These are phyloP conservation scores for Gossypium rotundifolium DNA, from an alignment of 345 rosid species.

Conservation along the genomic window DNA sequence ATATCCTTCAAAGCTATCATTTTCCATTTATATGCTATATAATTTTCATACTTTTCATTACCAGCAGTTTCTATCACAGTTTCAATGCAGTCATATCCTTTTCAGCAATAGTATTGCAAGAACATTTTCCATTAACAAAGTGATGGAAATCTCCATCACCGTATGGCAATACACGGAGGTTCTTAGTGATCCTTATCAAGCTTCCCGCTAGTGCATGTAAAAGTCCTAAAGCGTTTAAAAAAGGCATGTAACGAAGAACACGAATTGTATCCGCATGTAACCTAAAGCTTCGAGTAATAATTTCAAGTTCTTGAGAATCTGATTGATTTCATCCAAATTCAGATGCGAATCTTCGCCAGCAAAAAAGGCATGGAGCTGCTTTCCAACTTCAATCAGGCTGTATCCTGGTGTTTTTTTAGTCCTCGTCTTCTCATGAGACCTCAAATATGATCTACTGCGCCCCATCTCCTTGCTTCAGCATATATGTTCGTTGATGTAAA, in stretches of 20 bases:
- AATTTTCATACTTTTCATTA: too few species aligned
- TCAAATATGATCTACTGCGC: conserved; percentile 24
- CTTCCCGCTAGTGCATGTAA: conserved; percentile 28
- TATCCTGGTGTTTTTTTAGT: conserved; percentile 29
- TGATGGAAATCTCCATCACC: conserved; percentile 37
- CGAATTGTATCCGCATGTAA: conserved; percentile 27
- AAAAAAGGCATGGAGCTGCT: conserved; percentile 24
- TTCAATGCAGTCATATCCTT: background rate
- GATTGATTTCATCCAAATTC: conserved; percentile 10
- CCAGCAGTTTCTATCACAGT: too few species aligned
- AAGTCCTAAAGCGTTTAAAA: conserved; percentile 25
- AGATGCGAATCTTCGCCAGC: conserved; percentile 31
- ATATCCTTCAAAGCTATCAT: too few species aligned
- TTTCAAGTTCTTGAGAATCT: conserved; percentile 23
- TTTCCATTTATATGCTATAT: too few species aligned
- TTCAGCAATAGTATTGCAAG: conserved; percentile 34
- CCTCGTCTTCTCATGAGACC: conserved; percentile 25
- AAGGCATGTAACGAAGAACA: conserved; percentile 28
- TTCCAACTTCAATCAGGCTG: conserved; percentile 27
- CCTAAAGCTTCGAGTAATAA: conserved; percentile 22
- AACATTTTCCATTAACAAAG: conserved; percentile 27
- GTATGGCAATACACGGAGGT: conserved; percentile 30
- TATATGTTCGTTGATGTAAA: conserved; percentile 28
- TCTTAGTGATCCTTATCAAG: conserved; percentile 27
- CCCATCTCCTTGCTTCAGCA: conserved; percentile 28